Evolutionary conservation across 2,329 filamentous ascomycete genomes (phyloP), one percentile per base, ranked within the genome.

Genomic region (Penicillium aurantiogriseum): DNA sequence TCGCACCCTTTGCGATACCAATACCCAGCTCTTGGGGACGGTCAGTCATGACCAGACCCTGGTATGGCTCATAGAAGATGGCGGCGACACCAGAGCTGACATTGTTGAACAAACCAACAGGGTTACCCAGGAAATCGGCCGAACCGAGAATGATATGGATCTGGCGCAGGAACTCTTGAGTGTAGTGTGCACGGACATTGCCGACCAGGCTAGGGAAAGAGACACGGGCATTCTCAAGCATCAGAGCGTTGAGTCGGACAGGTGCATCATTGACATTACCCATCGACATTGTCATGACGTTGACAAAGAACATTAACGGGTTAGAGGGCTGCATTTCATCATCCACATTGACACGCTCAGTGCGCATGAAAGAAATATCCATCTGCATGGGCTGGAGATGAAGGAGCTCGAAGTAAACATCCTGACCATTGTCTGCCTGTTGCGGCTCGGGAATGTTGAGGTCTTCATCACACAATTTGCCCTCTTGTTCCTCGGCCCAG

Each of bases 31-130:
- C 93, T 74, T 97, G 93, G 2, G 94, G 95, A 64, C 90, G 86
- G 73, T 99, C 94, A 0, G 92, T 96, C 82, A 96, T 91, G 73
- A 99, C 95, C 48, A 99, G 85, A 23, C 95, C 91, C 79, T 99
- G 94, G 77, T 99, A 99, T 38, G 94, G 94, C 74, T 99, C 95
- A 80, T 99, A 99, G 79, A 99, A 99, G 71, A 99, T 96, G 73
- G 97, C 94, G 21, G 91, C 92, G 52, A 99, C 91, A 67, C 95
- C 94, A 45, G 94, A 99, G 67, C 91, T 96, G 75, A 99, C 90
- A 72, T 93, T 99, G 79, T 96, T 97, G 86, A 99, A 99, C 43
- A 99, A 81, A 44, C 94, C 94, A 17, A 99, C 95, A 0, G 94
- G 94, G 68, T 99, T 99, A 38, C 94, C 94, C 6, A 99, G 81